phyloP scores from a whole-genome alignment of 2,329 filamentous ascomycete genomes.

The Apiospora aurea region DNA sequence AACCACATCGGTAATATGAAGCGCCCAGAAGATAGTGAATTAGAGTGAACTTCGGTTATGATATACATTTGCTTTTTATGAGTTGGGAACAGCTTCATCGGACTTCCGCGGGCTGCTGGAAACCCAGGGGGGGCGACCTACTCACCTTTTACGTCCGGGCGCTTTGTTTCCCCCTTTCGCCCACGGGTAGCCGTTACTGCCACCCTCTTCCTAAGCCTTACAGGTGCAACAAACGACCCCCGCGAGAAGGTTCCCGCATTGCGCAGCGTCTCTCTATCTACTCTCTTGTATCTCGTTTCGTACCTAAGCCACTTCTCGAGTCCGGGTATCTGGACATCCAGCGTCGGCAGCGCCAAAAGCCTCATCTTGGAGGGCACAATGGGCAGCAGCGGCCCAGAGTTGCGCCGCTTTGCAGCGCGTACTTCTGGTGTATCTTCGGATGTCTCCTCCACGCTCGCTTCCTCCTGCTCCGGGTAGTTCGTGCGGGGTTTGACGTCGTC shows the following conservation, averaged over 20 bases:
- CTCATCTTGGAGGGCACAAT: slow-evolving; percentile 41
- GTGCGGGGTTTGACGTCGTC: slow-evolving; percentile 27
- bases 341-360: slow-evolving; percentile 60
- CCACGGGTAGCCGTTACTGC: background rate
- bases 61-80: background rate
- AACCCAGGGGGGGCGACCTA: too few species aligned
- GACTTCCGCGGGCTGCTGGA: too few species aligned
- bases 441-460: background rate
- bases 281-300: slow-evolving; percentile 58
- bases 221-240: slow-evolving; percentile 28
- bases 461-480: slow-evolving; percentile 32
- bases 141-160: background rate
- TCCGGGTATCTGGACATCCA: slow-evolving; percentile 55
- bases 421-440: background rate
- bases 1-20: background rate
- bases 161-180: background rate
- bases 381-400: slow-evolving; percentile 25
- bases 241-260: slow-evolving; percentile 31
- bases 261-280: slow-evolving; percentile 51
- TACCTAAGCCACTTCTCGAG: slow-evolving; percentile 57
- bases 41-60: background rate
- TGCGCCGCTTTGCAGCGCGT: background rate
- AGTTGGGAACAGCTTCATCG: background rate
- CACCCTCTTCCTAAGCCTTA: background rate
- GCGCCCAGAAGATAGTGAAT: background rate